Evolutionary conservation across 129 eudicot species (phyloP), one percentile per base, ranked within the genome.

Genomic region (Gnaphalium uliginosum): DNA sequence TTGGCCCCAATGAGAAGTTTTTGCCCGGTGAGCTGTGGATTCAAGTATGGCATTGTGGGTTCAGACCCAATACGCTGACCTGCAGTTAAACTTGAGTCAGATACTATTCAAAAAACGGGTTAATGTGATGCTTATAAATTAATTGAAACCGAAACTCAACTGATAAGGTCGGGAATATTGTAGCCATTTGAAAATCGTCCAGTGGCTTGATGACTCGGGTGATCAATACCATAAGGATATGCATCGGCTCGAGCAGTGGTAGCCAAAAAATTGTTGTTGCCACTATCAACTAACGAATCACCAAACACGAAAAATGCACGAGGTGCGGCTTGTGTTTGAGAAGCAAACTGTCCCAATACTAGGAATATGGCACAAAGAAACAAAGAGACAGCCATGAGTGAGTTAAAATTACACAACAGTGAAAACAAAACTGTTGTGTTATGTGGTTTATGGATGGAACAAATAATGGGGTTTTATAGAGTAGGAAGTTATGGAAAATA

Each of bases 1-100:
- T 91, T 91, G 25, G 97, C 97, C 8, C 97, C 97, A 8, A 84
- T 73, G 0, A 86, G 81, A 56, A 91, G 89, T 27, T 65, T 91
- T 27, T 73, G 62, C 22, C 97, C 97, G 0, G 4, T 63, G 39
- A 91, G 94, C 72, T 81, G 81, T 0, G 97, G 97, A 70, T 85
- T 86, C 84, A 91, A 50, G 87, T 91, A 88, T 1, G 97, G 94
- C 80, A 86, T 27, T 74, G 90, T 81, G 15, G 94, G 73, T 75
- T 84, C 91, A 21, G 84, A 54, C 10, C 97, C 97, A 6, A 91
- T 33, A 5, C 75, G 61, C 64, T 86, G 82, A 84, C 94, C 97
- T 90, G 79, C 39, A 24, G 64, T 73, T 53, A 24, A 63, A 66
- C 51, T 39, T n/a, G 11, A 33, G 69, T 73, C 53, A 66, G 26